Conservation (phyloP, 78 protist genomes). For the Fonticula alba region DNA sequence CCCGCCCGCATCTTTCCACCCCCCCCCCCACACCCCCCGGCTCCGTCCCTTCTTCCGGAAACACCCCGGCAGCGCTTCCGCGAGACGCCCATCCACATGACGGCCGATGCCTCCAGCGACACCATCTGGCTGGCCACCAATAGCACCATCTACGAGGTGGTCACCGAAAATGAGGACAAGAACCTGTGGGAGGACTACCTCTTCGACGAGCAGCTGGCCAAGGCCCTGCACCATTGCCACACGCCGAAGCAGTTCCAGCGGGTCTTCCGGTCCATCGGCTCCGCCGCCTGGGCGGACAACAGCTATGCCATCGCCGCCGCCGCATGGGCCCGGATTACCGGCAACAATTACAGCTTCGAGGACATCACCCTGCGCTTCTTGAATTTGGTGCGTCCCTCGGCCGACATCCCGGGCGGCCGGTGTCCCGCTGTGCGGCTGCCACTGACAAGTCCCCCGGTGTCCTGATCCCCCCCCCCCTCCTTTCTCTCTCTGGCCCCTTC, state of each 20-base stretch:
- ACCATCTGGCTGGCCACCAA: slow-evolving; percentile 33
- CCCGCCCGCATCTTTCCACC: background rate
- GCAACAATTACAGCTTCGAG: too few species aligned
- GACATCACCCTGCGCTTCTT: slow-evolving; percentile 59
- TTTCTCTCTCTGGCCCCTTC: too few species aligned
- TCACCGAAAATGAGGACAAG: slow-evolving; percentile 25
- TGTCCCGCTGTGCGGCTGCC: too few species aligned
- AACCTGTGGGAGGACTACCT: slow-evolving; percentile 49
- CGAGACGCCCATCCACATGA: background rate
- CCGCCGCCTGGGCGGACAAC: background rate
- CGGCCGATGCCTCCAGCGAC: background rate
- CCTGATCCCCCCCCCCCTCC: too few species aligned
- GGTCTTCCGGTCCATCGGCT: too few species aligned
- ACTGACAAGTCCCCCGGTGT: too few species aligned
- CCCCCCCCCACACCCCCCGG: too few species aligned
- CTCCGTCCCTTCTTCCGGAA: background rate
- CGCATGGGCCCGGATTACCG: too few species aligned
- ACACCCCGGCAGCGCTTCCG: slow-evolving; percentile 4
- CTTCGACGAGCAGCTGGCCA: slow-evolving; percentile 26
- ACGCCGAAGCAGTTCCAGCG: slow-evolving; percentile 12
- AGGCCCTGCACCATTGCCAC: slow-evolving; percentile 40
- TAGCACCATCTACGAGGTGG: slow-evolving; percentile 12
- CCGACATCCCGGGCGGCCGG: too few species aligned
- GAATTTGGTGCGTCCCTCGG: too few species aligned
- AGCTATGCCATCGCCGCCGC: background rate